Evolutionary conservation across 495 filamentous ascomycete species (phyloP), one percentile per base, ranked within the genome.

Genomic region (Thozetella sp.): DNA sequence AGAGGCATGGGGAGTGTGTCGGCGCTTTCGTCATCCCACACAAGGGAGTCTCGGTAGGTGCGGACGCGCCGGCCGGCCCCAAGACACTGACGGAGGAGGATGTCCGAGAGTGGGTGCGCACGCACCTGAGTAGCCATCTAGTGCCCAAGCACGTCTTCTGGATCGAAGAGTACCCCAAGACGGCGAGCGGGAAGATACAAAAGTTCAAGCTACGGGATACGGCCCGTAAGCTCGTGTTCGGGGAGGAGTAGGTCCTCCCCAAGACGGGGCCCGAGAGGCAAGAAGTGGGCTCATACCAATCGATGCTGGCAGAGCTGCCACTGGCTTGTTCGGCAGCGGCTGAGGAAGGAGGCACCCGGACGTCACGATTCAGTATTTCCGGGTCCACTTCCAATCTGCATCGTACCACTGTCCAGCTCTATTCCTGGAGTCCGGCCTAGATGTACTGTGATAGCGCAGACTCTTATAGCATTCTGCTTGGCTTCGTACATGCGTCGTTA

Each of bases 161-260:
- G 80, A 77, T 90, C 1, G 83, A 87, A 0, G 80, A 84, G 10
- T 95, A 91, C 66, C 95, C 95, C 9, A 97, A 97, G 80, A 99
- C 95, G 22, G 90, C 92, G 20, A 97, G 92, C 69, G 95, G 95
- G 26, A 99, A 99, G 82, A 95, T 99, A 45, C 92, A 97, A 78
- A 97, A 97, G 73, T 97, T 90, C 74, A 96, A 91, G 72, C 75
- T 99, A 65, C 84, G 83, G 70, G 88, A 93, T 37, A 40, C 70
- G 62, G 78, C 74, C 1, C 66, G 69, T 59, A 57, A 69, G 60
- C 24, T 70, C 51, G 22, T 74, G 22, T 53, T 50, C 3, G 57
- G 55, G 30, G 55, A 34, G 53, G 23, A 48, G 6, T 4, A 48
- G n/a, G n/a, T n/a, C n/a, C n/a, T n/a, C n/a, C n/a, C n/a, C n/a